Percentiles rank a stretch among this genome's conserved stretches.
Conservation (phyloP, 1,284 basidiomycete genomes). For the Trichosporon sp. region DNA sequence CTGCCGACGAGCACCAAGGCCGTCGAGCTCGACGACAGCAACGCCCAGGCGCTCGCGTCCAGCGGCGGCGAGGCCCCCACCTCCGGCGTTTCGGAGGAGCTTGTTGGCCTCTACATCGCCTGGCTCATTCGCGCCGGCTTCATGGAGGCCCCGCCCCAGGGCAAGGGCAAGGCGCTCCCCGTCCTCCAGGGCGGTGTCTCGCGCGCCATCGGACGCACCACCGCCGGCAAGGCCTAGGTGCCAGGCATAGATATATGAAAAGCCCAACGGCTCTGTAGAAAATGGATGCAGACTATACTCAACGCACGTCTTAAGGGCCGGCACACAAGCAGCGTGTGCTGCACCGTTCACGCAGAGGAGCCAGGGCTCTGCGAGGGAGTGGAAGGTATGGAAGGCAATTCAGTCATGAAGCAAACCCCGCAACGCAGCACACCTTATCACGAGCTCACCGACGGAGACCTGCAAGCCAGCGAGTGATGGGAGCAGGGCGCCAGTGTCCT, state of each 20-base stretch:
- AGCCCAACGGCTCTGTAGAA: neutral
- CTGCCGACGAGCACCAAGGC: slow-evolving; percentile 94
- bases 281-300: neutral
- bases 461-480: too few species aligned
- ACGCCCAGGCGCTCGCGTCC: slow-evolving; percentile 67
- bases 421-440: neutral
- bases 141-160: slow-evolving; percentile 61
- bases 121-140: slow-evolving; percentile 89
- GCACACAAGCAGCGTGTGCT: too few species aligned
- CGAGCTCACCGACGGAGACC: neutral
- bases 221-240: slow-evolving; percentile 29
- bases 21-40: slow-evolving; percentile 82
- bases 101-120: slow-evolving; percentile 86
- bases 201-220: slow-evolving; percentile 49
- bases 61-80: slow-evolving; percentile 53
- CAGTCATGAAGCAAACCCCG: neutral
- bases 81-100: slow-evolving; percentile 68
- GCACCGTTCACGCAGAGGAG: neutral
- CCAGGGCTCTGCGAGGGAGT: neutral
- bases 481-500: too few species aligned
- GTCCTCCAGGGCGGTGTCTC: slow-evolving; percentile 44
- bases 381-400: neutral
- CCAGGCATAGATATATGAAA: neutral
- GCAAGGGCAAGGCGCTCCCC: slow-evolving; percentile 39
- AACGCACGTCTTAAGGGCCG: too few species aligned